Evolutionary conservation across 306 rosid genomes (phyloP).

Genomic region (Carpinus fangiana): DNA sequence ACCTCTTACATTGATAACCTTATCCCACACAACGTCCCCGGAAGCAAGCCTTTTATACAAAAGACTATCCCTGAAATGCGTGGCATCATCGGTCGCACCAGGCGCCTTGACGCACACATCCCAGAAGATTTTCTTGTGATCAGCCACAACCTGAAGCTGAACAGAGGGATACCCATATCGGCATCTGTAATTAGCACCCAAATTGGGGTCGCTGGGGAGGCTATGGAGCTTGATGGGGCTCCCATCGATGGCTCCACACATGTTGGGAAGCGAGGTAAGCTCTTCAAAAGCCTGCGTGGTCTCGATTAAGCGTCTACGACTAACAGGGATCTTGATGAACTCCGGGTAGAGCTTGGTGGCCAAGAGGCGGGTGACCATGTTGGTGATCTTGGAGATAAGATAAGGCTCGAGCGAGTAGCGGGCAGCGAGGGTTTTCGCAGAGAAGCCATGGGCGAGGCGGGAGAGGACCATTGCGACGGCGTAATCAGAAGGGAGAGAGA

Average conservation of each 20-base stretch:
- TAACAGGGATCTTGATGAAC: slow-evolving; percentile 79
- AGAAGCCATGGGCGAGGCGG: slow-evolving; percentile 80
- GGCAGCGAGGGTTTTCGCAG: slow-evolving; percentile 63
- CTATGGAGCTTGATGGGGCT: slow-evolving; percentile 58
- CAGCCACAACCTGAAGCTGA: slow-evolving; percentile 86
- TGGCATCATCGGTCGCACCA: slow-evolving; percentile 72
- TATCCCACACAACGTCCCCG: slow-evolving; percentile 78
- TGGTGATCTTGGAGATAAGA: slow-evolving; percentile 85
- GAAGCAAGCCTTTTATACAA: slow-evolving; percentile 65
- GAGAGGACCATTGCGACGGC: slow-evolving; percentile 96
- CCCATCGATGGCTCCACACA: slow-evolving; percentile 88
- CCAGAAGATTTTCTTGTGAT: slow-evolving; percentile 89
- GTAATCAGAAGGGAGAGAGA: slow-evolving; percentile 85
- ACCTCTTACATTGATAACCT: slow-evolving; percentile 57
- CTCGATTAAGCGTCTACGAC: slow-evolving; percentile 68
- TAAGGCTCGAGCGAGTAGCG: slow-evolving; percentile 95
- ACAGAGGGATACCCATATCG: slow-evolving; percentile 62
- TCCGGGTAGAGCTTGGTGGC: slow-evolving; percentile 91
- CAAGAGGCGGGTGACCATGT: slow-evolving; percentile 90
- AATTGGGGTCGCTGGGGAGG: slow-evolving; percentile 34
- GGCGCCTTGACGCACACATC: slow-evolving; percentile 90
- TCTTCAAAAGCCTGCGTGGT: slow-evolving; percentile 82
- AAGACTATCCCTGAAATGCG: slow-evolving; percentile 76
- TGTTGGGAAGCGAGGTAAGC: slow-evolving; percentile 83
- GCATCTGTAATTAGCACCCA: slow-evolving; percentile 49